These are phyloP conservation scores for Xylariaceae sp. DNA, from an alignment of 2,329 filamentous ascomycete species.

Conservation along the genomic window DNA sequence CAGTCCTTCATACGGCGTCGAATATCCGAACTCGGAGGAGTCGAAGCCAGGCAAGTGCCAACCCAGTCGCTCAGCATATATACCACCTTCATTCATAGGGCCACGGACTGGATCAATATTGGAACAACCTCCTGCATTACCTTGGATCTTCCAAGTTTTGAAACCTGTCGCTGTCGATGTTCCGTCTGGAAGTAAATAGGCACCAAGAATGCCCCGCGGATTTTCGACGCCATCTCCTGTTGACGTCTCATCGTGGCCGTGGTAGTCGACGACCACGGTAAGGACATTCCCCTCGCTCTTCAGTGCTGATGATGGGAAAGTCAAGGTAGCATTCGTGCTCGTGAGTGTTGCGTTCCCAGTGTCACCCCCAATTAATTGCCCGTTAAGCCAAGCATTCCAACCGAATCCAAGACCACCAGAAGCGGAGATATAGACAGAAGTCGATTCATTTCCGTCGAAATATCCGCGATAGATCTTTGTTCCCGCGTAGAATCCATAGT, in stretches of 20 bases:
- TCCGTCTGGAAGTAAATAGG: background rate
- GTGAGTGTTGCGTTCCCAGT: background rate
- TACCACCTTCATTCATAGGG: slow-evolving; percentile 1
- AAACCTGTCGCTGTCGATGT: background rate
- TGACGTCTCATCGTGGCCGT: slow-evolving; percentile 1
- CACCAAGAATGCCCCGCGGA: background rate
- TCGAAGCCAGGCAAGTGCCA: slow-evolving; percentile 2
- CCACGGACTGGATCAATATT: slow-evolving; percentile 1
- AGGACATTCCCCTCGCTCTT: background rate
- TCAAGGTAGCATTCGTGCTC: background rate
- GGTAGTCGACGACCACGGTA: slow-evolving; percentile 1
- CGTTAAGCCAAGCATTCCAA: slow-evolving; percentile 2
- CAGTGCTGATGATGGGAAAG: background rate
- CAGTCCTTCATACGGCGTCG: background rate
- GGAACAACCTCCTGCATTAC: background rate
- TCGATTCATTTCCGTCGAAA: background rate
- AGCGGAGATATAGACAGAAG: background rate
- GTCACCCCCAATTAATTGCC: background rate
- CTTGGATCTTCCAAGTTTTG: slow-evolving; percentile 1
- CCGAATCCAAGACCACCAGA: background rate
- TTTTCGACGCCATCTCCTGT: background rate
- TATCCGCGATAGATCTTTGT: slow-evolving; percentile 1
- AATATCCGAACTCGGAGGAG: background rate
- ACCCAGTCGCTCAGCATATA: background rate
- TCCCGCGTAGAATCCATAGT: slow-evolving; percentile 1